Base-by-base conservation (phyloP, 768 basidiomycete genomes). In the Rhizopogon rudus region DNA sequence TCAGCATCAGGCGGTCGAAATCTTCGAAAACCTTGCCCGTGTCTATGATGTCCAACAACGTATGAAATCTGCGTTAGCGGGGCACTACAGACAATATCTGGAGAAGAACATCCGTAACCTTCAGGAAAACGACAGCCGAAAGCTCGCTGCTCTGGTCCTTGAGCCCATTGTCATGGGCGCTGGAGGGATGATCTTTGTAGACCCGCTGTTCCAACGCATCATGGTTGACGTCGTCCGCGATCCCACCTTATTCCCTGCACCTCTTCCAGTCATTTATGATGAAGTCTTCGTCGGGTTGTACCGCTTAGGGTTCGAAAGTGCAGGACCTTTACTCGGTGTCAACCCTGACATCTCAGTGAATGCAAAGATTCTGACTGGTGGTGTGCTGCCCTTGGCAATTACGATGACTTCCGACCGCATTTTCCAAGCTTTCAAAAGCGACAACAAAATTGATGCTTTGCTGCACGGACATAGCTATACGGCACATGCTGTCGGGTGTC, bases 391-490 rank as follows among this genome's bases (percentile, higher is more conserved):
- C 0, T 77, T 98, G 8, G 84, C 90, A 5, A 81, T 85, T 9
- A 98, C 96, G 1, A 78, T 98, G 33, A 87, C 96, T 2, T 83
- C 84, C 3, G 79, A 88, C 57, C 77, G 80, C 3, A 84, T 98
- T 37, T 98, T 94, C 75, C 68, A 80, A 20, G 84, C 89, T 1
- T 98, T 98, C 72, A 71, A 80, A 39, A 81, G 90, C 35, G 77
- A 81, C 35, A 77, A 77, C 37, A 98, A 98, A 68, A 79, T 78
- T n/a, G 82, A 90, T 57, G 93, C 96, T 14, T 74, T 98, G 13
- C 74, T 98, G 2, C 96, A 98, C 58, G 96, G 96, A 0, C 96
- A 98, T 68, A 93, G 90, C 54, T 98, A 98, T 68, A 97, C 93
- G 0, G 96, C 96, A 3, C 91, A 97, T 67, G 83, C 96, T 0